phyloP scores from a whole-genome alignment of 2,329 filamentous ascomycete species.

The Lachnellula arida region DNA sequence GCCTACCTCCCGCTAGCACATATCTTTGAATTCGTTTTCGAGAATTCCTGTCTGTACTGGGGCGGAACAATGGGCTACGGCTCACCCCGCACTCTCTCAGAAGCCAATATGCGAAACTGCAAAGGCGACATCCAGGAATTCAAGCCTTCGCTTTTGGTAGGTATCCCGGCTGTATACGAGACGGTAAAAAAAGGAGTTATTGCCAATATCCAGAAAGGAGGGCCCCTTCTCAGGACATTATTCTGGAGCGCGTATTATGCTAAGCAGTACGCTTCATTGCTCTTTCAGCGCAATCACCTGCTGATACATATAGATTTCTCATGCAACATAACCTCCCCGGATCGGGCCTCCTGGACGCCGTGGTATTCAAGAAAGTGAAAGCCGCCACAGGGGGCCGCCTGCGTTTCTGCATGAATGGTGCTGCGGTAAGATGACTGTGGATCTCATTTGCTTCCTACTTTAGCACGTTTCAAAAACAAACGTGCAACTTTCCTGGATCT shows the following conservation, averaged over 20 bases:
- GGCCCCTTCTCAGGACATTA: constrained; percentile 62
- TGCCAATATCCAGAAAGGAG: constrained; percentile 66
- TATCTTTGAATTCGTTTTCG: constrained; percentile 91
- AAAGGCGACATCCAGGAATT: constrained; percentile 89
- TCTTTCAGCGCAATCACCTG: constrained; percentile 27
- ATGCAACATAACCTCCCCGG: constrained; percentile 56
- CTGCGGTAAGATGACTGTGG: constrained; percentile 43
- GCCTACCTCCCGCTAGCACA: constrained; percentile 91
- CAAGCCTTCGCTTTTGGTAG: constrained; percentile 79
- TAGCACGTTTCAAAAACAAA: too few species aligned
- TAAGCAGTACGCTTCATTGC: constrained; percentile 51
- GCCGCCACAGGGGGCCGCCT: constrained; percentile 81
- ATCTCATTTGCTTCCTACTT: too few species aligned
- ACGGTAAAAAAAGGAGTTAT: constrained; percentile 91
- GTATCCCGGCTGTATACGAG: constrained; percentile 94
- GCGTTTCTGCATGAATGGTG: constrained; percentile 87
- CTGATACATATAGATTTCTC: constrained; percentile 40
- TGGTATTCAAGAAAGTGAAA: constrained; percentile 88
- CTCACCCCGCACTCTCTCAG: constrained; percentile 78
- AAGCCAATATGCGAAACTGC: constrained; percentile 79
- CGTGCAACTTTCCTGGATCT: too few species aligned
- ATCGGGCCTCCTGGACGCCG: constrained; percentile 63
- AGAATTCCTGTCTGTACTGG: constrained; percentile 82
- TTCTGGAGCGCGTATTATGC: constrained; percentile 64
- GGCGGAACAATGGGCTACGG: constrained; percentile 91